Evolutionary conservation across 1,139 yeast species (phyloP), one percentile per base, ranked within the genome.

Genomic region (Geotrichum bryndzae): DNA sequence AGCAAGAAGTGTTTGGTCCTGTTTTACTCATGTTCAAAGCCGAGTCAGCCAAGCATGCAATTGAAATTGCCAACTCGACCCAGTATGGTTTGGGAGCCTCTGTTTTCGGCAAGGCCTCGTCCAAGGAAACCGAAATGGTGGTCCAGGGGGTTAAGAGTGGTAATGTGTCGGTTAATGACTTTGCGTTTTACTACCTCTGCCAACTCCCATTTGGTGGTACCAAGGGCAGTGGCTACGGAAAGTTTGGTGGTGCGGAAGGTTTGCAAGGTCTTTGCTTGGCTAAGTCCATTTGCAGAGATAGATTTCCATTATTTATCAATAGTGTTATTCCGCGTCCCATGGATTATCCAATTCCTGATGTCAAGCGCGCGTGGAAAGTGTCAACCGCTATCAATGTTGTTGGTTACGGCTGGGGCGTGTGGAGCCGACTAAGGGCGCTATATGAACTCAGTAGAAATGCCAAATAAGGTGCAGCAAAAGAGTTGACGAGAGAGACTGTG

Each of bases 221-320:
- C 41, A 87, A 87, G 68, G 94, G 92, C 58, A 88, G 96, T 8
- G 99, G 99, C 0, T 94, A 90, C 71, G 98, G 98, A 61, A 92
- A 91, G 73, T 94, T 94, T 77, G 97, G 97, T 35, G 98, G 99
- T 51, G 96, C 88, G 72, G 99, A 94, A 79, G 99, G 98, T 1
- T 79, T 94, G 50, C 83, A 90, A 53, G 98, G 97, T 0, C 79
- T 94, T 54, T 92, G 98, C 73, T 80, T 85, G 63, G 88, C 90
- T 61, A 94, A 94, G 72, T 85, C 95, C 54, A 83, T 94, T 4
- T 91, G 96, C 63, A 87, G 84, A 79, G 98, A 94, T 74, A 85
- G 84, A 67, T 83, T 88, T 51, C 84, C 94, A 38, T 13, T 54
- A 18, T 84, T 90, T 67, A 80, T 94, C 22, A 68, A 71, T 33